Percentiles rank a stretch among this genome's conserved stretches.
Conservation (phyloP, 2,329 filamentous ascomycete genomes). For the Tolypocladium inflatum region DNA sequence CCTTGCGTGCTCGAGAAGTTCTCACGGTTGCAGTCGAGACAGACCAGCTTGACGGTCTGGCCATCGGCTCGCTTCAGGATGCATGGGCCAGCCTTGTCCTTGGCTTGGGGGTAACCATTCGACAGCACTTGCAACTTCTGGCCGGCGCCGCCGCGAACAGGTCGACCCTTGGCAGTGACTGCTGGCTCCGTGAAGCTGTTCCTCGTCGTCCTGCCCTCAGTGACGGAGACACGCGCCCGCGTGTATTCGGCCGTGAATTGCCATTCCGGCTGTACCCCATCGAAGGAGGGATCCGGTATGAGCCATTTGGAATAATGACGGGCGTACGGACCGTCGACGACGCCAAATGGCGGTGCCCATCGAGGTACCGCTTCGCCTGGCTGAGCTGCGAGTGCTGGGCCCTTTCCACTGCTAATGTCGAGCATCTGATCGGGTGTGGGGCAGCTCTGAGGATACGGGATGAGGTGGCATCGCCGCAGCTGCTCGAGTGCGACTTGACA, state of each 20-base stretch:
- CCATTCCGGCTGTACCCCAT: conserved; percentile 49
- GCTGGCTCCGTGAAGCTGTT: conserved; percentile 47
- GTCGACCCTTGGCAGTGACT: conserved; percentile 39
- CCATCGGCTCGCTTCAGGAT: conserved; percentile 80
- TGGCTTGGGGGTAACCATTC: conserved; percentile 61
- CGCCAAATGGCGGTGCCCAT: conserved; percentile 82
- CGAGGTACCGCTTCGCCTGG: conserved; percentile 57
- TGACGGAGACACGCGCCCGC: conserved; percentile 32
- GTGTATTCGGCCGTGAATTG: conserved; percentile 30
- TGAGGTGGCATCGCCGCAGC: conserved; percentile 81
- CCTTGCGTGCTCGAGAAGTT: conserved; percentile 96
- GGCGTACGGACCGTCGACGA: conserved; percentile 85
- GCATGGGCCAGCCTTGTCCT: conserved; percentile 75
- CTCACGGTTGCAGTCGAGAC: conserved; percentile 76
- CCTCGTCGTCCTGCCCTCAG: conserved; percentile 70
- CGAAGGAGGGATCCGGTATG: conserved; percentile 78
- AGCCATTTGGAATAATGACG: conserved; percentile 95
- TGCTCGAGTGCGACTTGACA: conserved; percentile 92
- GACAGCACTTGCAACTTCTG: conserved; percentile 62
- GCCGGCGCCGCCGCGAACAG: conserved; percentile 38
- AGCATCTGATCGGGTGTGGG: conserved; percentile 58
- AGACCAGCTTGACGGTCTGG: conserved; percentile 80
- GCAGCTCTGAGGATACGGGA: conserved; percentile 72
- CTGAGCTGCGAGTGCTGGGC: conserved; percentile 55
- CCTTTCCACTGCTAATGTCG: conserved; percentile 64